Conservation (phyloP, 2,329 filamentous ascomycete species). For the Botrytis sinoallii region DNA sequence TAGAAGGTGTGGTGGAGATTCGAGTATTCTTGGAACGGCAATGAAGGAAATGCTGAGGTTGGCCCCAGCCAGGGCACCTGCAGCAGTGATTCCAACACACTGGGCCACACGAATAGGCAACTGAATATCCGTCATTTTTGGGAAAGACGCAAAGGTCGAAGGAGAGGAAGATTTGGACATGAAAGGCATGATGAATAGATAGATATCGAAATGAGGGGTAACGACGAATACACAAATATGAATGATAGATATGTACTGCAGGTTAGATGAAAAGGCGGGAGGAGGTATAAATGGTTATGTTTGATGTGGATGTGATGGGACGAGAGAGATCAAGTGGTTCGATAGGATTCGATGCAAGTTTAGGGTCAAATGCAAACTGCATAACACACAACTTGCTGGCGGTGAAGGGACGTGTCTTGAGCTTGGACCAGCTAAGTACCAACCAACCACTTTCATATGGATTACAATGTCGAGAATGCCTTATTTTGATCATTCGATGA, state of each 20-base stretch:
- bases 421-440: background rate
- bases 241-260: background rate
- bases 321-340: background rate
- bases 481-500: background rate
- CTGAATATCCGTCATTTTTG: slow-evolving; percentile 1
- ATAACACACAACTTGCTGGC: slow-evolving; percentile 2
- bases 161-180: slow-evolving; percentile 12
- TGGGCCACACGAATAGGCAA: slow-evolving; percentile 46
- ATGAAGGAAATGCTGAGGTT: slow-evolving; percentile 43
- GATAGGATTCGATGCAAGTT: slow-evolving; percentile 11
- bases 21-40: slow-evolving; percentile 51
- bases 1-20: slow-evolving; percentile 53
- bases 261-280: background rate
- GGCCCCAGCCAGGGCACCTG: slow-evolving; percentile 45
- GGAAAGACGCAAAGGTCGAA: slow-evolving; percentile 10
- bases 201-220: slow-evolving; percentile 5
- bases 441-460: background rate
- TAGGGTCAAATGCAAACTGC: slow-evolving; percentile 1
- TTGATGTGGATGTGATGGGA: background rate
- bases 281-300: slow-evolving; percentile 11
- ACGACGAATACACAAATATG: background rate
- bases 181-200: slow-evolving; percentile 14
- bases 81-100: slow-evolving; percentile 49
- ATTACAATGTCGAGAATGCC: background rate
- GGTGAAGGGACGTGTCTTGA: background rate